Conservation (phyloP, 352 stramenopile genomes). For the Pythium sp. region DNA sequence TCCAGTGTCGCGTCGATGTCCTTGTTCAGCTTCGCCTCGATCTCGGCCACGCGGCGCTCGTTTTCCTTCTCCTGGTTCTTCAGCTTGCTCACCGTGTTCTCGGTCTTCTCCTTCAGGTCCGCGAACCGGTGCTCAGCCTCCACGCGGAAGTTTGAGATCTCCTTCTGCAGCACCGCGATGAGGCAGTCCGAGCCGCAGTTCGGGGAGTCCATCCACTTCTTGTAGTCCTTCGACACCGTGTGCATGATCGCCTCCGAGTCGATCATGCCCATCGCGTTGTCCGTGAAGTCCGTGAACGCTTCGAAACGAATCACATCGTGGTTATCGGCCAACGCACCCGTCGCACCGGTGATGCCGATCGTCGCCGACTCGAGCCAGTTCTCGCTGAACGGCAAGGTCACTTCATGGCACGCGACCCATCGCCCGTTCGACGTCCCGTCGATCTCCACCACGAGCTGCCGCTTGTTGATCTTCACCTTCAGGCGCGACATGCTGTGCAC, state of each 20-base stretch:
- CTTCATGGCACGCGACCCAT: constrained; percentile 67
- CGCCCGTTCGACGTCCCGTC: constrained; percentile 50
- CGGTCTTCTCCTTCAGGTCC: constrained; percentile 85
- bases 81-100: constrained; percentile 74
- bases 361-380: constrained; percentile 61
- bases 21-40: constrained; percentile 58
- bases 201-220: constrained; percentile 78
- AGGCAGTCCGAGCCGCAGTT: constrained; percentile 75
- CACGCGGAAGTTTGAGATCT: constrained; percentile 76
- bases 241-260: constrained; percentile 78
- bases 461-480: constrained; percentile 71
- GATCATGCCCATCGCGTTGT: constrained; percentile 34
- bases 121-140: constrained; percentile 80
- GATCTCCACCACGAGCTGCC: constrained; percentile 61
- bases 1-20: constrained; percentile 67
- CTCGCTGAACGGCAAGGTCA: constrained; percentile 54
- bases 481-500: constrained; percentile 80
- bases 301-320: constrained; percentile 84
- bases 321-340: constrained; percentile 80
- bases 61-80: constrained; percentile 75
- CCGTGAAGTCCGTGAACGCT: constrained; percentile 55
- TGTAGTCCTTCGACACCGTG: constrained; percentile 82
- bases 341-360: constrained; percentile 76
- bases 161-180: constrained; percentile 76
- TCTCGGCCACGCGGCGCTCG: constrained; percentile 65